Evolutionary conservation across 2,329 filamentous ascomycete genomes (phyloP).

Genomic region (Macrophomina tecta): DNA sequence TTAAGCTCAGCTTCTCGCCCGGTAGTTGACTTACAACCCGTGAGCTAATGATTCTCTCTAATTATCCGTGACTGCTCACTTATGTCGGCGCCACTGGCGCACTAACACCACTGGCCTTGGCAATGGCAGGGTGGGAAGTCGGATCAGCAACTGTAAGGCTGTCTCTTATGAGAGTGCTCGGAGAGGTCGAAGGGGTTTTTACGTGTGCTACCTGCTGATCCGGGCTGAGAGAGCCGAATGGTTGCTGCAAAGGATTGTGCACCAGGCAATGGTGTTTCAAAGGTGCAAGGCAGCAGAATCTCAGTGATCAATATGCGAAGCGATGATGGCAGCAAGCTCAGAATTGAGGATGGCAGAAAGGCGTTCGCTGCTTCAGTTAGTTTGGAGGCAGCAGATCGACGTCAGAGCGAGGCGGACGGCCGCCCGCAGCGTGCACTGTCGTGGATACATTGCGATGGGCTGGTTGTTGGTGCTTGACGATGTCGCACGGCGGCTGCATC

Average conservation of each 20-base stretch:
- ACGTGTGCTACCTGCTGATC: no score
- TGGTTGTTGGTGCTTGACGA: not conserved
- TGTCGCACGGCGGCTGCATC: not conserved
- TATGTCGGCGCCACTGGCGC: not conserved
- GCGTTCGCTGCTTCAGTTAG: no score
- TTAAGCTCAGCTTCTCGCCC: not conserved
- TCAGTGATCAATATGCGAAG: no score
- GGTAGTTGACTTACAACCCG: not conserved
- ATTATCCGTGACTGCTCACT: not conserved
- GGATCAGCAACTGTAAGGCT: not conserved
- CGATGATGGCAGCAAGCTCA: no score
- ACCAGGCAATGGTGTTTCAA: no score
- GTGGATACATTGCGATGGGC: not conserved
- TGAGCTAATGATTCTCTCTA: not conserved
- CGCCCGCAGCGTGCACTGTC: not conserved
- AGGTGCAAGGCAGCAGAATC: no score
- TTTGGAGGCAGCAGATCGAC: no score
- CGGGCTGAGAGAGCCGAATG: no score
- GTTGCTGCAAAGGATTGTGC: no score
- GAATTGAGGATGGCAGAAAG: no score
- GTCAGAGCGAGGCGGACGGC: not conserved
- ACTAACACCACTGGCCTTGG: not conserved
- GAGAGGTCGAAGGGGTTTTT: no score
- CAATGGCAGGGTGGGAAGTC: not conserved
- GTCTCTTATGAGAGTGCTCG: no score